Conservation (phyloP, 441 rosid genomes). For the Metrosideros polymorpha region DNA sequence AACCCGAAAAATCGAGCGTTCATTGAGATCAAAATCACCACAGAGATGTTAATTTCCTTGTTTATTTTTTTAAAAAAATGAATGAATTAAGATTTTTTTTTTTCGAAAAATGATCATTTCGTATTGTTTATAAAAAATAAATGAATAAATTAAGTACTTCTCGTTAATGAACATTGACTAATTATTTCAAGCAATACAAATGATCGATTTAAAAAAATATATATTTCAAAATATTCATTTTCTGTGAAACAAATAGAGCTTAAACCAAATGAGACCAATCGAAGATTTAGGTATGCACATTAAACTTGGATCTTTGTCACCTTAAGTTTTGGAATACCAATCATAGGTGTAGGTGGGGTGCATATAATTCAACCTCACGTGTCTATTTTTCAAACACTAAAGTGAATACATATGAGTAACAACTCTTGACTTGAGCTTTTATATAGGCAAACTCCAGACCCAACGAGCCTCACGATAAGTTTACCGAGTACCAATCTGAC, state of each 20-base stretch:
- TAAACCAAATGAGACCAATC: background rate
- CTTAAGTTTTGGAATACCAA: background rate
- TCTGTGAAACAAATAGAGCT: fast-evolving
- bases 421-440: background rate
- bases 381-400: background rate
- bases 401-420: background rate
- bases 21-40: background rate
- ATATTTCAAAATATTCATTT: background rate
- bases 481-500: background rate
- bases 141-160: too few species aligned
- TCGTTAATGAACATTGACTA: too few species aligned
- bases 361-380: background rate
- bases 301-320: background rate
- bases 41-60: too few species aligned
- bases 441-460: background rate
- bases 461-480: background rate
- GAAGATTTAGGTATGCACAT: background rate
- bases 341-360: fast-evolving
- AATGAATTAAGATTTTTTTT: too few species aligned
- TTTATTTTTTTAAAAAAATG: too few species aligned
- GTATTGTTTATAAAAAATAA: background rate
- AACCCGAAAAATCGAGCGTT: background rate
- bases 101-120: too few species aligned
- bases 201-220: background rate
- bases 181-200: background rate